These are phyloP conservation scores for Phytophthora rubi DNA, from an alignment of 352 stramenopile species.

Conservation along the genomic window DNA sequence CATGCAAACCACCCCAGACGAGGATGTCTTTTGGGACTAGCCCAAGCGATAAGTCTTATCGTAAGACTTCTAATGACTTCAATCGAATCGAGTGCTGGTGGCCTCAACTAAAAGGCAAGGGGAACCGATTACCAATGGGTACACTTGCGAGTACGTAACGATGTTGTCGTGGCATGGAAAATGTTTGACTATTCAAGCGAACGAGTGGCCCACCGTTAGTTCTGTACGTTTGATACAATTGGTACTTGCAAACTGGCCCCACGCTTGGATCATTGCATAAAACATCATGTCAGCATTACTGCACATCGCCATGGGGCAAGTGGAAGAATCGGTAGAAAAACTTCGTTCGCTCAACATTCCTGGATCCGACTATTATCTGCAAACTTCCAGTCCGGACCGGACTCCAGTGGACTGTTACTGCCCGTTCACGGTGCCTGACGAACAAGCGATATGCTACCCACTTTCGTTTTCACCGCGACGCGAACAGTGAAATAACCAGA, in stretches of 20 bases:
- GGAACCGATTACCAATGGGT: not conserved
- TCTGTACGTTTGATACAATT: not conserved
- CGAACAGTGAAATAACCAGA: not conserved
- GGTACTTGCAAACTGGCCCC: slow-evolving; percentile 14
- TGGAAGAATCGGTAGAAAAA: slow-evolving; percentile 17
- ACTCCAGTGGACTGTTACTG: too few relatives aligned
- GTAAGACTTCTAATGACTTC: not conserved
- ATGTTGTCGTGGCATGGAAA: too few relatives aligned
- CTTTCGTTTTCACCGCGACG: not conserved
- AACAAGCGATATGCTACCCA: not conserved
- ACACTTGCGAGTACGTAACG: not conserved
- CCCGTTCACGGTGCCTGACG: slow-evolving; percentile 6
- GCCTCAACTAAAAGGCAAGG: not conserved
- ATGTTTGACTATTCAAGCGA: too few relatives aligned
- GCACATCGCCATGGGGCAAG: not conserved
- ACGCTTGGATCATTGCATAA: not conserved
- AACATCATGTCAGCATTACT: slow-evolving; percentile 4
- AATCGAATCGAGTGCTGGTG: not conserved
- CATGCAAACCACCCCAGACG: slow-evolving; percentile 32
- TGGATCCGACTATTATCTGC: not conserved
- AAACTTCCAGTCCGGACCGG: too few relatives aligned
- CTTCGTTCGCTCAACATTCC: not conserved
- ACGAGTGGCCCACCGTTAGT: not conserved
- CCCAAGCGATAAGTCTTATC: not conserved
- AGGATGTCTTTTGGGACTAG: slow-evolving; percentile 36